Base-by-base conservation (phyloP, 352 stramenopile genomes). In the Globisporangium splendens region DNA sequence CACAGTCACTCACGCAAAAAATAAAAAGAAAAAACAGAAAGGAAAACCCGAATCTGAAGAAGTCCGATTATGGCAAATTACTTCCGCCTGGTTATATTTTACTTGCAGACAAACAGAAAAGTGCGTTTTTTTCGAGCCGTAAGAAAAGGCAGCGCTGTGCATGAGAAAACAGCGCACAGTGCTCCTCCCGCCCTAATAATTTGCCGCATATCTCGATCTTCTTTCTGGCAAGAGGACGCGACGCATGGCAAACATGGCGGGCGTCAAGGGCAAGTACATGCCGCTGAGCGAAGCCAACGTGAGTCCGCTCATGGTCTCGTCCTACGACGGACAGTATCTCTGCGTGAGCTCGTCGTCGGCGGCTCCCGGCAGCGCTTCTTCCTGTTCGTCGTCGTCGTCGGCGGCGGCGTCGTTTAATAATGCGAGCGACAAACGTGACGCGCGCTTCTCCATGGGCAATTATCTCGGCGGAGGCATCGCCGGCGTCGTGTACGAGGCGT, bases 401-500 rank as follows among this genome's bases (percentile, higher is more conserved):
- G 38, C 54, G 8, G 22, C 51, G 31, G 58, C 50, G 20, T 35
- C 39, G 39, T 18, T 2, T n/a, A 44, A n/a, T 44, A n/a, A 15
- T 8, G 15, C 43, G 17, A n/a, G 13, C 28, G 28, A 17, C 18
- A 38, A 46, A 17, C 50, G 57, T 35, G 38, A 65, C 44, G 33
- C 70, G 47, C 71, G 75, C 39, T 96, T 93, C 65, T 72, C 75
- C 41, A 82, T 98, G 70, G 92, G 90, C 43, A 97, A 96, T 62
- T 98, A 97, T 61, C 70, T 98, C 8, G 93, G 93, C 51, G 89
- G 91, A 28, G 93, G 93, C 54, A 94, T 96, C 61, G 91, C 93
- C 0, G 92, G 93, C 57, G 89, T 95, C 42, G 93, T 98, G 10
- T 97, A 98, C 68, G 92, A 98, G 60, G 88, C 86, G 0, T 89